Base-by-base conservation (phyloP, 495 filamentous ascomycete genomes). In the Penicillium diatomitis region DNA sequence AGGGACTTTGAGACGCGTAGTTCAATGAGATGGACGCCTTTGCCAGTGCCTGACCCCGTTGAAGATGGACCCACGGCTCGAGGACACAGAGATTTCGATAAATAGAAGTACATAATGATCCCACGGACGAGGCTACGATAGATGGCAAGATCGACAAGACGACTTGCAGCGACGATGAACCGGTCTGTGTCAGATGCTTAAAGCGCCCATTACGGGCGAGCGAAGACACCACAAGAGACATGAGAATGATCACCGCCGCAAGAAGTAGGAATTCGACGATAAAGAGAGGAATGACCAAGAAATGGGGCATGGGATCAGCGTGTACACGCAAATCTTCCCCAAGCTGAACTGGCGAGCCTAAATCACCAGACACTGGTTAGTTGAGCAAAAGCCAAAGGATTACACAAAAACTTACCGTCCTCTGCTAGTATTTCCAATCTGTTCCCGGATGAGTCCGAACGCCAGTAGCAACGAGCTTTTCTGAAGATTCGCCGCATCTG, bases 1-100 rank as follows among this genome's bases (percentile, higher is more conserved):
- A 60, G 0, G 68, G 68, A 35, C 57, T 71, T 30, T 71, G 68
- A 0, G 65, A 65, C 0, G 66, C 55, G 45, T 71, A 71, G 35
- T 71, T 71, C 45, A 69, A 53, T 4, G 63, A 67, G 30, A 71
- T 38, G 2, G 68, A 71, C 1, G 52, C 45, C 6, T 50, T 49
- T 6, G 62, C 62, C 1, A 52, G 46, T 0, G 63, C 68, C 53
- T 63, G 62, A 8, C 68, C 68, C 5, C 68, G 57, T 42, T 71
- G 68, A n/a, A 71, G 59, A 40, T 71, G 68, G 8, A 71, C 68
- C 68, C 68, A 71, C 6, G 68, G 68, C 50, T 71, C 68, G 8
- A 71, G 56, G n/a, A 71, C 60, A 28, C 62, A 67, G 28, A 71
- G 49, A 35, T 71, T 69, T 1, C 68, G 65, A 31, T 69, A 62